Base-by-base conservation (phyloP, 2,329 filamentous ascomycete species). In the Colletotrichum sojae region DNA sequence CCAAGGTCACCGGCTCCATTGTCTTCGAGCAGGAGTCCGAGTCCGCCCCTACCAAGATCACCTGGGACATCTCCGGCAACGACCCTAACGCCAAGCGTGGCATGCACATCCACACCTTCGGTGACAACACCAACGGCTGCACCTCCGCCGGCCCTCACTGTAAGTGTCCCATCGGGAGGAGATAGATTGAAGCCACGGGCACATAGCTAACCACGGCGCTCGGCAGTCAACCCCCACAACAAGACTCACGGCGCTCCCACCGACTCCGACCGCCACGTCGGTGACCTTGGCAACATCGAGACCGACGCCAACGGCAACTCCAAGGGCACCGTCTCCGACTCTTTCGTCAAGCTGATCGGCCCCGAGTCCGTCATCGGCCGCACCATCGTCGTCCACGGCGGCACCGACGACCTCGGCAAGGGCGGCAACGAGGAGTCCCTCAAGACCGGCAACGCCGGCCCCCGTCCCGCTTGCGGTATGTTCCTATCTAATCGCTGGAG, bases 81-180 rank as follows among this genome's bases (percentile, higher is more conserved):
- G 95, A 98, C 81, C 79, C 95, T 85, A 97, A 97, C 83, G 95
- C 96, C 80, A 90, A 97, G 91, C 95, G 96, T 85, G 96, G 94
- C 84, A 94, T 98, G 89, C 96, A 99, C 89, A 91, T 99, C 80
- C 96, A 99, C 88, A 94, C 96, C 83, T 99, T 97, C 80, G 96
- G 96, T 82, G 96, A 98, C 90, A 98, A 98, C 90, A 98, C 96
- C 89, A 99, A 99, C 86, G 96, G 96, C 83, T 99, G 96, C 93
- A 98, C 95, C 75, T 97, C 93, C 75, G 96, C 96, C 75, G 96
- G 96, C 63, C 95, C 96, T 84, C 96, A 99, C 88, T 99, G 94
- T 97, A 87, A 81, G 93, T 85, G 43, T 15, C 15, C 53, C 45
- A 45, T 31, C 13, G 40, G 18, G 12, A 20, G 3, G 25, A 22